Evolutionary conservation across 1,139 yeast genomes (phyloP).

Genomic region (Candida gigantensis): DNA sequence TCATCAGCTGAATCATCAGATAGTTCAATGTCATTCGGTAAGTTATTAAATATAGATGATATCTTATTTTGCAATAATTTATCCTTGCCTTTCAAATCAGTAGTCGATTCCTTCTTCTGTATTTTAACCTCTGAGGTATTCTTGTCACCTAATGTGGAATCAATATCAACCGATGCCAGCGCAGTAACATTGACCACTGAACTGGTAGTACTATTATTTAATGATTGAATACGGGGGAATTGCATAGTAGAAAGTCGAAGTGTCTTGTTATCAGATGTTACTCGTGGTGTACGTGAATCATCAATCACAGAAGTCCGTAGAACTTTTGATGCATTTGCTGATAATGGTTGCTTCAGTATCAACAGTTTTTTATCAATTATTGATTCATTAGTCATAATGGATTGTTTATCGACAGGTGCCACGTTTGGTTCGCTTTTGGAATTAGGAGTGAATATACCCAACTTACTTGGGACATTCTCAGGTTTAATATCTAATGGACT

Average conservation of each 20-base stretch:
- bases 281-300: slow-evolving; percentile 22
- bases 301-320: slow-evolving; percentile 6
- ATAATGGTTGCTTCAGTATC: slow-evolving; percentile 1
- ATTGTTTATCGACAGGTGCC: slow-evolving; percentile 1
- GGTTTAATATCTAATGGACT: slow-evolving; percentile 4
- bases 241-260: slow-evolving; percentile 29
- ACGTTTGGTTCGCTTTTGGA: background rate
- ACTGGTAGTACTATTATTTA: slow-evolving; percentile 28
- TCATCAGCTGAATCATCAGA: slow-evolving; percentile 53
- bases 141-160: slow-evolving; percentile 3
- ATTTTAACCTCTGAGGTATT: background rate
- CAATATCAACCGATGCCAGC: slow-evolving; percentile 23
- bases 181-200: slow-evolving; percentile 38
- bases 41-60: slow-evolving; percentile 44
- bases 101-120: slow-evolving; percentile 8
- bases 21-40: slow-evolving; percentile 51
- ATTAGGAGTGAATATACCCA: background rate
- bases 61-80: slow-evolving; percentile 20
- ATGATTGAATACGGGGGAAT: slow-evolving; percentile 19
- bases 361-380: background rate
- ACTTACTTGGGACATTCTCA: background rate
- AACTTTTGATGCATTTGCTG: background rate
- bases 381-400: slow-evolving; percentile 2
- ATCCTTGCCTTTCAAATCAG: slow-evolving; percentile 1
- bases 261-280: slow-evolving; percentile 34